These are phyloP conservation scores for Arthrinium phaeospermum DNA, from an alignment of 2,329 filamentous ascomycete species.

Conservation along the genomic window DNA sequence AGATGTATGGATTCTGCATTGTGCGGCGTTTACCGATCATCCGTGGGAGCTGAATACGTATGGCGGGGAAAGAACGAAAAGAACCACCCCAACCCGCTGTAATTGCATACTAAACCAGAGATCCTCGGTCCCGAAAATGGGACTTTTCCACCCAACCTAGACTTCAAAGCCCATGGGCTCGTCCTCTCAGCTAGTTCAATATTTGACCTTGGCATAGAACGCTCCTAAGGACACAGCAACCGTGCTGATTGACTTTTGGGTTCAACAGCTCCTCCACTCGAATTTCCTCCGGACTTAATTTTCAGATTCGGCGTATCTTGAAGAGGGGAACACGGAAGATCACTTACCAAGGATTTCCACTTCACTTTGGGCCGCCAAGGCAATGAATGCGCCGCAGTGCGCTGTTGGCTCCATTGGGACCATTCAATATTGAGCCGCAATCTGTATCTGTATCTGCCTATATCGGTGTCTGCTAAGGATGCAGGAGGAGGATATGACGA, in stretches of 20 bases:
- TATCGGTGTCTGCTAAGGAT: background rate
- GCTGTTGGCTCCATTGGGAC: background rate
- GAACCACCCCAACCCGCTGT: background rate
- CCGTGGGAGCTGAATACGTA: background rate
- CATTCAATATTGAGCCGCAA: background rate
- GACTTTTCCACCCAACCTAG: background rate
- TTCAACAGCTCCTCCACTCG: background rate
- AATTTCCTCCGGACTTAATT: background rate
- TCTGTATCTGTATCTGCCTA: background rate
- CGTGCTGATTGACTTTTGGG: background rate
- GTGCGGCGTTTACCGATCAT: background rate
- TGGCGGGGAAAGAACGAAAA: background rate
- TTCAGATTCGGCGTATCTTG: background rate
- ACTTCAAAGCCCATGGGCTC: background rate
- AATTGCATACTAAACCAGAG: background rate
- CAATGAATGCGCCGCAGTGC: background rate
- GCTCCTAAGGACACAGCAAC: background rate
- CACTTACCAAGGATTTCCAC: background rate
- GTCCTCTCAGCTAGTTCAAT: background rate
- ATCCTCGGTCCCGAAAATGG: background rate
- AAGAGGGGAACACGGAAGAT: background rate
- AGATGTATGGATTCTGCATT: no score
- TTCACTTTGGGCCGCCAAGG: background rate
- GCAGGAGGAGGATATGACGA: background rate
- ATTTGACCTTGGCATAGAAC: conserved; percentile 1